Base-by-base conservation (phyloP, 2,329 filamentous ascomycete species). In the Rachicladosporium sp. region DNA sequence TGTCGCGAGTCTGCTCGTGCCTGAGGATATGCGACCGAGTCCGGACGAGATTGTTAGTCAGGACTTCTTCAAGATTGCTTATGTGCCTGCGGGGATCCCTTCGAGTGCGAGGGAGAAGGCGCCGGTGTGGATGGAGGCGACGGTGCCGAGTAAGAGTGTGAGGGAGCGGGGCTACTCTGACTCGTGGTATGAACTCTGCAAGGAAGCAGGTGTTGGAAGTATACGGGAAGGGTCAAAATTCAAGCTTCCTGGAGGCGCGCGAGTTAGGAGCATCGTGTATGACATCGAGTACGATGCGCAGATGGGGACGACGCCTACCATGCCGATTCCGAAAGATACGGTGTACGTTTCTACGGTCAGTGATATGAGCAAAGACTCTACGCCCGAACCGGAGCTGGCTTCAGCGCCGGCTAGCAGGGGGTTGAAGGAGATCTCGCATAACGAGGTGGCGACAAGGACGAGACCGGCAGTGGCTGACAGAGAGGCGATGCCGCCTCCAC, bases 11-110 rank as follows among this genome's bases (percentile, higher is more conserved):
- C 76, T 91, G 63, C 70, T 91, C 15, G 74, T 84, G 47, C 78
- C 85, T 43, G 81, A 86, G 37, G 78, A 87, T 52, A 68, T 74
- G 51, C 73, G 84, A 45, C 84, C 83, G 2, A 76, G 78, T 37
- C 82, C 84, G 1, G 85, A 91, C 54, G 68, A 70, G 35, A 88
- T 91, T 51, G 79, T 89, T 31, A 76, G 82, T 48, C 84, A 91
- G 54, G 68, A 76, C 4, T 91, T 89, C 60, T 91, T 91, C 67
- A 76, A 74, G 38, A 71, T 78, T 23, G 82, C 82, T 10, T 86
- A 80, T 59, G 76, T 89, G 58, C 85, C 84, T 2, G 48, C 63
- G 7, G 57, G 62, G 13, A 64, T 73, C 27, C 67, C 68, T 10
- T 57, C 57, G 5, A 56, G 54, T 5, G 69, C 66, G 41, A 62